Percentiles rank a stretch among this genome's conserved stretches.
Conservation (phyloP, 2,329 filamentous ascomycete species). For the Pseudogymnoascus sp. region DNA sequence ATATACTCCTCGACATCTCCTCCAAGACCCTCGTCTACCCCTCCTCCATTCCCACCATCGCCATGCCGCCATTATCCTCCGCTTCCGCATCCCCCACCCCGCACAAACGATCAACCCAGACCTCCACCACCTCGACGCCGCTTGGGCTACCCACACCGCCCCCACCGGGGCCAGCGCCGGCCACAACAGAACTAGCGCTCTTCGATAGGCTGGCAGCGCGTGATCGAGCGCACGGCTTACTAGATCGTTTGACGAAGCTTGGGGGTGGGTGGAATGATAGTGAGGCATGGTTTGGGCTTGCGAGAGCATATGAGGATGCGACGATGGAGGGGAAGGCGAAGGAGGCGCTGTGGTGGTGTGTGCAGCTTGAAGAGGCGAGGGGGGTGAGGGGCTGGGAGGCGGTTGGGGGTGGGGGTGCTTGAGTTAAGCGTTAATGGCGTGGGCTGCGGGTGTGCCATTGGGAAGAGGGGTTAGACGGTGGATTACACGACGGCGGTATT, state of each 20-base stretch:
- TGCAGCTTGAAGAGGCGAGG: slow-evolving; percentile 81
- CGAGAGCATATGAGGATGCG: slow-evolving; percentile 78
- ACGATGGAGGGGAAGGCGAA: slow-evolving; percentile 81
- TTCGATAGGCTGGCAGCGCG: slow-evolving; percentile 75
- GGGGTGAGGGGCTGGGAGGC: slow-evolving; percentile 72
- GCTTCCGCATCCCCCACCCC: slow-evolving; percentile 18
- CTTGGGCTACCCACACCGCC: neutral
- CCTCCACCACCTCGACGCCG: neutral
- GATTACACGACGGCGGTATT: neutral
- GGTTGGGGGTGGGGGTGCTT: slow-evolving; percentile 51
- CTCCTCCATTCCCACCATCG: slow-evolving; percentile 33
- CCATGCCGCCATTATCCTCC: slow-evolving; percentile 16
- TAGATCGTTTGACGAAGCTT: slow-evolving; percentile 75
- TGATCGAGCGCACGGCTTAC: slow-evolving; percentile 76
- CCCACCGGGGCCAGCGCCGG: slow-evolving; percentile 3
- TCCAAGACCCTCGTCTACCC: slow-evolving; percentile 55
- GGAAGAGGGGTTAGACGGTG: neutral
- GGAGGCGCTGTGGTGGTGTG: slow-evolving; percentile 93
- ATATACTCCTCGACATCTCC: slow-evolving; percentile 81
- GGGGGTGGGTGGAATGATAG: slow-evolving; percentile 83
- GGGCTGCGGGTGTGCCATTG: neutral
- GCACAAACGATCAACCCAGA: neutral
- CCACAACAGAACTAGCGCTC: slow-evolving; percentile 16
- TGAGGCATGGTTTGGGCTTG: slow-evolving; percentile 87
- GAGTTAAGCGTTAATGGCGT: neutral